Base-by-base conservation (phyloP, 2,329 filamentous ascomycete species). In the Lecanicillium sp. region DNA sequence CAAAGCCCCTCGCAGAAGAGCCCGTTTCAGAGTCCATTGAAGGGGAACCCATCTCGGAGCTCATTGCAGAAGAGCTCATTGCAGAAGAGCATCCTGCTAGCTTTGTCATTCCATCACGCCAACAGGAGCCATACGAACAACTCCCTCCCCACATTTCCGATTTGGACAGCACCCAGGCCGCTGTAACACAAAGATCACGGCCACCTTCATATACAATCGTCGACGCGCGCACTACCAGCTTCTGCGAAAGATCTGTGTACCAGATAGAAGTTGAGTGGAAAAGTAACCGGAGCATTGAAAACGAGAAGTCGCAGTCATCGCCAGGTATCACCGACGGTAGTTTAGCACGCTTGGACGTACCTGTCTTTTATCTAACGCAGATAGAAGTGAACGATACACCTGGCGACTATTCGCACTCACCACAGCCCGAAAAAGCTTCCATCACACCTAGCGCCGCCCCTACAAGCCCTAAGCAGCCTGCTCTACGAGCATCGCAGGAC, bases 401-500 rank as follows among this genome's bases (percentile, higher is more conserved):
- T 14, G 24, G 20, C 2, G 20, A 24, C 19, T 30, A 41, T 9
- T 30, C 45, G 5, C 35, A 23, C 19, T 48, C 45, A 8, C 12
- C 38, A 3, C 8, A 7, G 14, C 26, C 8, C 12, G 19, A 17
- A 37, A 37, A 23, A 10, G 4, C 21, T 21, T 30, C 30, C 4
- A 14, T 23, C 17, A 12, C 17, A 3, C 17, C 37, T 2, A 42
- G 38, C 17, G n/a, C n/a, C n/a, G n/a, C n/a, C n/a, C n/a, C n/a
- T n/a, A n/a, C 38, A 19, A 24, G 24, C 23, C 21, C 11, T 17
- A 23, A 9, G 9, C 15, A 36, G 38, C 17, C 17, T 17, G 14
- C 15, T 7, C 24, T 15, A 15, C 38, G 23, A 42, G 9, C 30
- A 38, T 59, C 55, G 33, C 63, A 61, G 50, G 62, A 58, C 46